Conservation (phyloP, 768 basidiomycete species). For the Lentinula edodes region DNA sequence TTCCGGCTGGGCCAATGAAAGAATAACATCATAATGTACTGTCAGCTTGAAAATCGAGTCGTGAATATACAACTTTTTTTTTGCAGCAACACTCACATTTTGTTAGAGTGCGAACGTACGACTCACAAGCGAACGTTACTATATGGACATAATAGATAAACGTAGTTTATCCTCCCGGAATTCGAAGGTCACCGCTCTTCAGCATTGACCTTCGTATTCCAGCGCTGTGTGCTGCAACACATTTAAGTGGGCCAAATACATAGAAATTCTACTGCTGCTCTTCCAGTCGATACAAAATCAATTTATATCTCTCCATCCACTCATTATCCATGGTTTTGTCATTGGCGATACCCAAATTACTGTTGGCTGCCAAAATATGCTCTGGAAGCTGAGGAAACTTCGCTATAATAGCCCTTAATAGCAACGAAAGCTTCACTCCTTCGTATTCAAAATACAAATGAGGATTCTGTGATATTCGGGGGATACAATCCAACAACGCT, state of each 20-base stretch:
- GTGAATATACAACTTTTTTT: too few species aligned
- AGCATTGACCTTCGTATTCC: too few species aligned
- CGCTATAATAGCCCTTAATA: neutral
- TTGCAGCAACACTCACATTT: too few species aligned
- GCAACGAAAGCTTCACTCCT: neutral
- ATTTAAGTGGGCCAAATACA: neutral
- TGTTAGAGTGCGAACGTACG: too few species aligned
- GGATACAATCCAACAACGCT: neutral
- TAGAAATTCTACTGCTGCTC: neutral
- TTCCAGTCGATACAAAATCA: neutral
- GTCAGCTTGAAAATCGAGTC: too few species aligned
- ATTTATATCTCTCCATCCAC: neutral
- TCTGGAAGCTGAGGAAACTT: neutral
- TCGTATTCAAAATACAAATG: neutral
- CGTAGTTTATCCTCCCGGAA: too few species aligned
- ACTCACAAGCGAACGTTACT: too few species aligned
- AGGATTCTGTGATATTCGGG: neutral
- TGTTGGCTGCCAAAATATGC: neutral
- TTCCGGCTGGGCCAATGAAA: too few species aligned
- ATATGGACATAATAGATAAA: too few species aligned
- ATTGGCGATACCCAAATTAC: neutral
- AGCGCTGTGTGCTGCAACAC: too few species aligned
- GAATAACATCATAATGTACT: too few species aligned
- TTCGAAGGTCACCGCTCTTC: too few species aligned
- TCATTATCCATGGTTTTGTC: neutral